Evolutionary conservation across 352 stramenopile species (phyloP), one percentile per base, ranked within the genome.

Genomic region (Pythium phragmitis): DNA sequence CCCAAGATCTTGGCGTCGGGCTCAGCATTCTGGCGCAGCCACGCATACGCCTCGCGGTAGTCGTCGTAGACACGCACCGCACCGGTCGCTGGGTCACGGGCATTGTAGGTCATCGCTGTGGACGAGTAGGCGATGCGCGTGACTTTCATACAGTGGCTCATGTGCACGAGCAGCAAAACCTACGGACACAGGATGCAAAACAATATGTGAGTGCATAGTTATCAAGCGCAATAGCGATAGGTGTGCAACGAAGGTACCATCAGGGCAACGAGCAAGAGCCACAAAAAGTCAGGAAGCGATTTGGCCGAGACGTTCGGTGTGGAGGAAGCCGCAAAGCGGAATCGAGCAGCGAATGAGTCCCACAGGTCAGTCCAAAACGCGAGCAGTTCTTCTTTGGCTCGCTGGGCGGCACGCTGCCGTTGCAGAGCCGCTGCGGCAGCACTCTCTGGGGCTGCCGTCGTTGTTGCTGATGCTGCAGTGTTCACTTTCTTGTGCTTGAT

Each of bases 11-110:
- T 89, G 0, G 85, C 84, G 47, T 93, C 72, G 17, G 71, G 68
- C 1, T 70, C 68, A 3, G 87, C 87, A 52, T 96, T 96, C 14
- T 80, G 63, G 11, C 87, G 85, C 7, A 96, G 61, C 87, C 87
- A 96, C n/a, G 66, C 63, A 67, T 90, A 96, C 3, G 85, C 87
- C 73, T 96, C 87, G 17, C 87, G 82, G 47, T 89, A 93, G 52
- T 96, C 87, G 50, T 96, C 87, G 33, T 88, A 70, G 8, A 87
- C 50, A 13, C 71, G 72, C 23, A 72, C 76, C 28, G 74, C 46
- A 16, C 64, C 68, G 14, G 76, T 87, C 17, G 70, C 84, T 26
- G 68, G 64, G 49, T 92, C 79, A 57, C 79, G 74, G 61, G 77
- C 71, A 52, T 91, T 73, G 46, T 85, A 77, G n/a, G 91, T 74